A percentile compares a stretch with the other conserved stretches of the same genome.
Evolutionary conservation across 305 asterid species (phyloP).

Genomic region (Solanum hybrid): DNA sequence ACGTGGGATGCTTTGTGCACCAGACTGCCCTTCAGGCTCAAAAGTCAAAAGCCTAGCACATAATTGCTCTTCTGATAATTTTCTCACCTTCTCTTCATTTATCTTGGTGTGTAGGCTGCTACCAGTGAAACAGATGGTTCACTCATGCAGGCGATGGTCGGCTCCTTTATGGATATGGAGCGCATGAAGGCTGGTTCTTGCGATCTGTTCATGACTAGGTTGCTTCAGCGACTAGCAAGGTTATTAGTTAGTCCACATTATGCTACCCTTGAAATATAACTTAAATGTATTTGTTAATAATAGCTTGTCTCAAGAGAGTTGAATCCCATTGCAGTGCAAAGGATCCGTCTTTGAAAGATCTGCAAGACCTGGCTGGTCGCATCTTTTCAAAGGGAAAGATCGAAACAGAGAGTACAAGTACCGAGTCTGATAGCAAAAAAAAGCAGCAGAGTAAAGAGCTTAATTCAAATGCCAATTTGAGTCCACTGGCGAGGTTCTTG

Average conservation of each 20-base stretch:
- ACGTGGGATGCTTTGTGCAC: neutral
- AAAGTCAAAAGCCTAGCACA: neutral
- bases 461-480: too few relatives aligned
- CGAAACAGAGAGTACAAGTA: slow-evolving; percentile 37
- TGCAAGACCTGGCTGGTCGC: slow-evolving; percentile 71
- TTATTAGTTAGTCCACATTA: slow-evolving; percentile 16
- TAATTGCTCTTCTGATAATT: neutral
- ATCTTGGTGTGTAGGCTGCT: slow-evolving; percentile 37
- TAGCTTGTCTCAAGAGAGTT: slow-evolving; percentile 16
- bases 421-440: slow-evolving; percentile 16
- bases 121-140: slow-evolving; percentile 59
- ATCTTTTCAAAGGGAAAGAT: slow-evolving; percentile 52
- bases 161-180: slow-evolving; percentile 75
- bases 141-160: slow-evolving; percentile 42
- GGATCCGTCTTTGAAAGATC: slow-evolving; percentile 70
- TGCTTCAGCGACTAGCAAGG: slow-evolving; percentile 89
- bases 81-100: neutral
- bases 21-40: neutral
- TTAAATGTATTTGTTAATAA: neutral
- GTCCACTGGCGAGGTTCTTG: too few relatives aligned
- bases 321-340: slow-evolving; percentile 54
- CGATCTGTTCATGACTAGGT: slow-evolving; percentile 61
- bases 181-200: slow-evolving; percentile 67
- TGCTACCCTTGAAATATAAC: neutral
- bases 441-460: too few relatives aligned